Percentiles rank a stretch among this genome's conserved stretches.
Evolutionary conservation across 176 grass and related monocot species (phyloP).

Genomic region (Phoenix roebelenii): DNA sequence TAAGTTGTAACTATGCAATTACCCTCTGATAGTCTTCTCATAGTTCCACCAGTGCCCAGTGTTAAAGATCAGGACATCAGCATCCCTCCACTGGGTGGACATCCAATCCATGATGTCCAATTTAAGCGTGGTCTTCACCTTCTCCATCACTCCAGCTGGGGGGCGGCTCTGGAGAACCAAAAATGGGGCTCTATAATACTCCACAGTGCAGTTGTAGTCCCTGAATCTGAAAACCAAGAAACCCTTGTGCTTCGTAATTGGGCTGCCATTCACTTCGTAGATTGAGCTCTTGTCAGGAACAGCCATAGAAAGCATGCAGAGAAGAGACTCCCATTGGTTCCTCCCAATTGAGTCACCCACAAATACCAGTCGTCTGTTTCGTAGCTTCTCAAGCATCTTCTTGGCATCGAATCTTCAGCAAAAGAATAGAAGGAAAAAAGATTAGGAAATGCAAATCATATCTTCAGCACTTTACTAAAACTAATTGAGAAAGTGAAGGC

Average conservation of each 20-base stretch:
- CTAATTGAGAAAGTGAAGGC: neutral
- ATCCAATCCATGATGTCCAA: slow-evolving; percentile 24
- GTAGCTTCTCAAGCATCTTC: slow-evolving; percentile 51
- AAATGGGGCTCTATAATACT: slow-evolving; percentile 58
- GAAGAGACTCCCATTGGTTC: slow-evolving; percentile 93
- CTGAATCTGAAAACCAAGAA: slow-evolving; percentile 45
- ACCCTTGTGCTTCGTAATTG: slow-evolving; percentile 84
- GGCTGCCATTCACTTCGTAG: slow-evolving; percentile 72
- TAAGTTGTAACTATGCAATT: neutral
- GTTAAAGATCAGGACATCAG: slow-evolving; percentile 50
- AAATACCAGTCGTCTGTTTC: slow-evolving; percentile 62
- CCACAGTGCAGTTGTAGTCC: slow-evolving; percentile 45
- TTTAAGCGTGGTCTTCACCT: slow-evolving; percentile 18
- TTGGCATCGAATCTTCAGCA: slow-evolving; percentile 48
- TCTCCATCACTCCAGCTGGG: slow-evolving; percentile 17
- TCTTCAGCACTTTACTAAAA: neutral
- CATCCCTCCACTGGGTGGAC: slow-evolving; percentile 38
- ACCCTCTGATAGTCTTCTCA: slow-evolving; percentile 26
- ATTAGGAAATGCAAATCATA: neutral
- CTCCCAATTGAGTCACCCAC: slow-evolving; percentile 86
- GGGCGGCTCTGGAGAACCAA: slow-evolving; percentile 28
- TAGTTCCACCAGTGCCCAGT: slow-evolving; percentile 64
- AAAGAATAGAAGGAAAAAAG: neutral
- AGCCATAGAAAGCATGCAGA: slow-evolving; percentile 67
- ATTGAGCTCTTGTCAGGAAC: slow-evolving; percentile 57